A percentile compares a stretch with the other conserved stretches of the same genome.
Evolutionary conservation across 768 basidiomycete species (phyloP).

Genomic region (Amylocystis lapponica): DNA sequence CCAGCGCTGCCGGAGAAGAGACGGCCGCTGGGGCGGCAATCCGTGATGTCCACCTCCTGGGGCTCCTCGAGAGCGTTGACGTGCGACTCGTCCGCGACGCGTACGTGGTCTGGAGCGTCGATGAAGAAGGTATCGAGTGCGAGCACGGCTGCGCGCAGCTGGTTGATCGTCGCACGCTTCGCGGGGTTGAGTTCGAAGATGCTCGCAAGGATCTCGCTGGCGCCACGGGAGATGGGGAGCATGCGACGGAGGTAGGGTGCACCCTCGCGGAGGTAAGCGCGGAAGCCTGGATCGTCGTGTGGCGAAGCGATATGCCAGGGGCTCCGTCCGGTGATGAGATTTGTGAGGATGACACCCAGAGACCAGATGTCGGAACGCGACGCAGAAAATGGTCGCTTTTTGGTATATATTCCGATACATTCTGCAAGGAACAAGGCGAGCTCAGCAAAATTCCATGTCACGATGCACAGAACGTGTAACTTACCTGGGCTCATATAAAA

Average conservation of each 20-base stretch:
- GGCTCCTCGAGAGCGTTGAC: not conserved
- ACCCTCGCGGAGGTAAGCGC: conserved; percentile 72
- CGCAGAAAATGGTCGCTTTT: conserved; percentile 68
- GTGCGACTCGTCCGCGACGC: not conserved
- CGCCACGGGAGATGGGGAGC: conserved; percentile 26
- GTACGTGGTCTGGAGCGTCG: not conserved
- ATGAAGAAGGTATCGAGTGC: conserved; percentile 56
- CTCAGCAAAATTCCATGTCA: conserved; percentile 1
- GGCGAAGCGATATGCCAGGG: conserved; percentile 86
- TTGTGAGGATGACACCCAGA: conserved; percentile 90
- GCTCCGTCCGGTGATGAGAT: conserved; percentile 91
- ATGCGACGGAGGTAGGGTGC: conserved; percentile 56
- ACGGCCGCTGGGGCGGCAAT: not conserved
- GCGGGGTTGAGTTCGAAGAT: conserved; percentile 26
- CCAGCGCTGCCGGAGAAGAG: not conserved
- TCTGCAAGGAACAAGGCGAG: conserved; percentile 46
- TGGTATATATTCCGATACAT: conserved; percentile 71
- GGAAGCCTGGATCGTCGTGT: conserved; percentile 76
- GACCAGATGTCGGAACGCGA: conserved; percentile 93
- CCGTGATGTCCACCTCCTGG: conserved; percentile 2
- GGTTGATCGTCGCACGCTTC: conserved; percentile 27
- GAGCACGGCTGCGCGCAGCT: conserved; percentile 51
- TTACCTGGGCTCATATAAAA: conserved; percentile 30
- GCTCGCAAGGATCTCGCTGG: conserved; percentile 23
- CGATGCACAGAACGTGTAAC: conserved; percentile 8